Evolutionary conservation across 352 stramenopile genomes (phyloP), one percentile per base, ranked within the genome.

Genomic region (Phytophthora brassicae): DNA sequence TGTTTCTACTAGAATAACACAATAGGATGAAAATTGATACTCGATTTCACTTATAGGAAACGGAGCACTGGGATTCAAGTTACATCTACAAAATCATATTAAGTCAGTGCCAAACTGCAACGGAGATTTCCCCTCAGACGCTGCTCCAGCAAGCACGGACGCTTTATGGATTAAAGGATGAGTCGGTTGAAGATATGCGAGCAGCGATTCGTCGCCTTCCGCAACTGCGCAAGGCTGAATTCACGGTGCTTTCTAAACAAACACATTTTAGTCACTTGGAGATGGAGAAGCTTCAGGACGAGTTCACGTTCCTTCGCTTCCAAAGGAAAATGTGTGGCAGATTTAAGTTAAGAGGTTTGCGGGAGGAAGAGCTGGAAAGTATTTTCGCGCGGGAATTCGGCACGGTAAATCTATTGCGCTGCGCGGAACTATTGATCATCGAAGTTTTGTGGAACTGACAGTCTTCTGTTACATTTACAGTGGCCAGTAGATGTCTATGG

Each of bases 61-160:
- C 44, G n/a, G 76, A 79, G 5, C 68, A 80, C 19, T 88, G 82
- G 74, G 82, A 91, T 29, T 79, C 82, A 0, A 89, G 82, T 17
- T 89, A 75, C 47, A 64, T 86, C 26, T 91, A 91, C 67, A 86
- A 91, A 41, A 78, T 86, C 39, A 76, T 87, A 22, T 33, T 89
- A 9, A 26, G 62, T 9, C 71, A 73, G 47, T 86, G 76, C 43
- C 66, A 77, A 33, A 66, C 26, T 1, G 47, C 55, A 35, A 68
- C 47, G 38, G 38, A 74, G 44, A 46, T 77, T 58, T 17, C 72
- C 41, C 61, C 70, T 52, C 51, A 64, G 16, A 54, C n/a, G 6
- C 47, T 88, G 4, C 60, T 85, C 16, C 54, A 68, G 2, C 59
- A 86, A 31, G 79, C 68, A 22, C 64, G 70, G 6, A 68, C 69